Conservation (phyloP, 495 filamentous ascomycete genomes). For the Aspergillus baeticus region DNA sequence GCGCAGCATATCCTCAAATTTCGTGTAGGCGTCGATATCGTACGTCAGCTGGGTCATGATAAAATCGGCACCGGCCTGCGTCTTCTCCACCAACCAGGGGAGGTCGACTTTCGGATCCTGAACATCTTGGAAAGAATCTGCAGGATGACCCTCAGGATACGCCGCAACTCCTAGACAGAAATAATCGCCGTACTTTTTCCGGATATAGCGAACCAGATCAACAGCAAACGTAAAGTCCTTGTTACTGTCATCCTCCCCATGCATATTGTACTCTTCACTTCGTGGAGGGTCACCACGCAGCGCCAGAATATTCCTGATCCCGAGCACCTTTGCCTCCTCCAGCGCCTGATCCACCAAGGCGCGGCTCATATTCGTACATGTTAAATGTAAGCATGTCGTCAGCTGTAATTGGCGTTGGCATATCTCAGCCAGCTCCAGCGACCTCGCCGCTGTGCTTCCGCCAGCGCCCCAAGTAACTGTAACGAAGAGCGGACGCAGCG, state of each 20-base stretch:
- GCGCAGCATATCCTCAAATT: conserved; percentile 75
- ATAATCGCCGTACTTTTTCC: conserved; percentile 81
- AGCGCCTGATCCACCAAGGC: conserved; percentile 82
- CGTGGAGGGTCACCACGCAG: conserved; percentile 91
- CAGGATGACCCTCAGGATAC: conserved; percentile 96
- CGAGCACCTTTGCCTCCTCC: conserved; percentile 88
- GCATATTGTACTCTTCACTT: conserved; percentile 79
- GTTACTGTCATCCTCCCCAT: conserved; percentile 61
- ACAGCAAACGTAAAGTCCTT: conserved; percentile 86
- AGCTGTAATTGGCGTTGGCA: conserved; percentile 88
- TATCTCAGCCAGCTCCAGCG: conserved; percentile 90
- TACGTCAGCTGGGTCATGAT: conserved; percentile 99
- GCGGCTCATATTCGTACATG: conserved; percentile 96
- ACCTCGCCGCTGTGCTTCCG: conserved; percentile 85
- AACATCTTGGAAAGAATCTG: conserved; percentile 74
- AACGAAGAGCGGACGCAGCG: conserved; percentile 87
- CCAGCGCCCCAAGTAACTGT: conserved; percentile 98
- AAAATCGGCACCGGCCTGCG: conserved; percentile 89
- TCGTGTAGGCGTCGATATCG: conserved; percentile 75
- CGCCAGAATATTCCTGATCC: conserved; percentile 91
- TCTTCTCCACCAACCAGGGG: conserved; percentile 89
- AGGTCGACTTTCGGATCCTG: conserved; percentile 81
- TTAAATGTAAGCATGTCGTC: conserved; percentile 94
- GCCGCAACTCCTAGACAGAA: conserved; percentile 95
- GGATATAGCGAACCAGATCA: conserved; percentile 89